These are phyloP conservation scores for Penicillium ochrochloron DNA, from an alignment of 495 filamentous ascomycete genomes.

Conservation along the genomic window DNA sequence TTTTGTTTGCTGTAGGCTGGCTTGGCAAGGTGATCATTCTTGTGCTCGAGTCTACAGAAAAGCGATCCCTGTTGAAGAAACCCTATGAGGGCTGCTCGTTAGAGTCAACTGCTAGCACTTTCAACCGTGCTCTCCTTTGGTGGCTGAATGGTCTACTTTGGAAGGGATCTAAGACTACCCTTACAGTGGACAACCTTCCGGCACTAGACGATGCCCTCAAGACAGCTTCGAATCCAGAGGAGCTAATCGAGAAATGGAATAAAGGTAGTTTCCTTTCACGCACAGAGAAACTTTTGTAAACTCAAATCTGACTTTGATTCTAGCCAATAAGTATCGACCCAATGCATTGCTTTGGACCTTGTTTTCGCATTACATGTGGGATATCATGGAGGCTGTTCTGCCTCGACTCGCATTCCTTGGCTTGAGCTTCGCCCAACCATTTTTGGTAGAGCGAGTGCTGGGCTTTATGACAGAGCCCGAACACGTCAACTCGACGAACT, in stretches of 20 bases:
- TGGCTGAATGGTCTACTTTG: constrained; percentile 60
- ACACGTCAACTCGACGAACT: constrained; percentile 26
- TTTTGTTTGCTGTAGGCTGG: constrained; percentile 27
- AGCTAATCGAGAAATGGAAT: constrained; percentile 44
- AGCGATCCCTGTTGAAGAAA: constrained; percentile 45
- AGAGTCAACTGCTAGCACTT: constrained; percentile 57
- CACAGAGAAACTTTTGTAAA: not conserved
- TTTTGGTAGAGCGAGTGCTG: constrained; percentile 58
- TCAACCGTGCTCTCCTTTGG: constrained; percentile 53
- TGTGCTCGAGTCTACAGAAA: constrained; percentile 56
- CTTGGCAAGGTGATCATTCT: constrained; percentile 48
- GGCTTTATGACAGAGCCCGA: constrained; percentile 45
- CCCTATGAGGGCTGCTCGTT: constrained; percentile 44
- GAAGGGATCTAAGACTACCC: constrained; percentile 45
- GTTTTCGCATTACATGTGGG: constrained; percentile 40
- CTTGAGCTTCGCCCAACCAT: constrained; percentile 64
- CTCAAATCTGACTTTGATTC: constrained; percentile 4
- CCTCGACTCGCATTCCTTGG: constrained; percentile 57
- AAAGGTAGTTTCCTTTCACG: constrained; percentile 18
- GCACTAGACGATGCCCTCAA: constrained; percentile 43
- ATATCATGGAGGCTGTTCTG: constrained; percentile 45
- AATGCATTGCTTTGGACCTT: constrained; percentile 44
- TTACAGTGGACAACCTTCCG: constrained; percentile 48
- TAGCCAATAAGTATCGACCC: constrained; percentile 33
- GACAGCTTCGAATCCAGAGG: constrained; percentile 35